Base-by-base conservation (phyloP, 2,329 filamentous ascomycete genomes). In the Stromatinia cepivora region DNA sequence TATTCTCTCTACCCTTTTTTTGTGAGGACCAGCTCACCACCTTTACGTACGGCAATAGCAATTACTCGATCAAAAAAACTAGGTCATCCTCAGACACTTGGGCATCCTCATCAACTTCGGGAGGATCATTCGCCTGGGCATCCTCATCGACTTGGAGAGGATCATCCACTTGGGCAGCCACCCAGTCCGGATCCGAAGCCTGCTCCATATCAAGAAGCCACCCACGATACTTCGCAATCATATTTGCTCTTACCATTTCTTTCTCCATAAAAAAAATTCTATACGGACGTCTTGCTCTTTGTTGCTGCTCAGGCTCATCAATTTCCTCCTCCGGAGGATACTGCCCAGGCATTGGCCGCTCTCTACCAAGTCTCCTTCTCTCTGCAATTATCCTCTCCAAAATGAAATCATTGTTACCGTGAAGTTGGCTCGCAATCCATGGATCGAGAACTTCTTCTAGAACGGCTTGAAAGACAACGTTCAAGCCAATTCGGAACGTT, bases 401-500 rank as follows among this genome's bases (percentile, higher is more conserved):
- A 7, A 1, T 11, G 6, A 1, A 1, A 34, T 5, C 17, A 22
- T 34, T 8, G 31, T 54, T 34, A 6, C 4, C 28, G 8, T 15
- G 28, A 54, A 54, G 15, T 34, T 5, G 28, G 2, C 9, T 11
- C 8, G 13, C 28, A 17, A 20, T 11, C 28, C 15, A 31, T 34
- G 17, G 17, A 7, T 17, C 6, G 4, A 34, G 7, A 31, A 39
- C 0, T 17, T 0, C 7, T 4, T 15, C 34, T 2, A 17, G 13
- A 42, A 6, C 3, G 4, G 1, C 0, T 6, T 15, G 39, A 17
- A 25, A 57, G 11, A n/a, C 22, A 10, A 22, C 28, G 34, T 1
- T 42, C 17, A 20, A 20, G 20, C 0, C 17, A 13, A n/a, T 56
- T 13, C 9, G 31, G n/a, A n/a, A 1, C 20, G 0, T 2, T 1